These are phyloP conservation scores for Neonectria sp. DNA, from an alignment of 2,329 filamentous ascomycete species.

Conservation along the genomic window DNA sequence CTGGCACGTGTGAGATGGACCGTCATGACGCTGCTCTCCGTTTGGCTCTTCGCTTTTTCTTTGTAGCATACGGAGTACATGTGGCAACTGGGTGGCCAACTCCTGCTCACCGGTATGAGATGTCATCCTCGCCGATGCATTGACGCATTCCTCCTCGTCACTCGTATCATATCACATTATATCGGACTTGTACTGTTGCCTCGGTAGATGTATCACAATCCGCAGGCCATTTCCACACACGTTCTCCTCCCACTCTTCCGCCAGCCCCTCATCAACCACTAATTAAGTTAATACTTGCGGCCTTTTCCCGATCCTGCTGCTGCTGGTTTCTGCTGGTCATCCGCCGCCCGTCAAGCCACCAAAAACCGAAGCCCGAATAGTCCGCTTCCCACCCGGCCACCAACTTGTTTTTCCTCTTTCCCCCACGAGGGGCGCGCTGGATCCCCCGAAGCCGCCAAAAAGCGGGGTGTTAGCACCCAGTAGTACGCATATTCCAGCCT, in stretches of 20 bases:
- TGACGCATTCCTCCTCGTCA: background rate
- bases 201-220: conserved; percentile 23
- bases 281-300: background rate
- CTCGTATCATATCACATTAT: background rate
- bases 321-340: conserved; percentile 16
- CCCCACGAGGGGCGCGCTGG: conserved; percentile 19
- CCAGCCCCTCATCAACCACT: background rate
- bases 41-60: background rate
- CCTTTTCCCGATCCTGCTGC: background rate
- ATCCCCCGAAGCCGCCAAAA: conserved; percentile 23
- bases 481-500: conserved; percentile 8
- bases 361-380: conserved; percentile 13
- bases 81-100: background rate
- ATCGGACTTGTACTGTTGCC: background rate
- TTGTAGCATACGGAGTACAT: background rate
- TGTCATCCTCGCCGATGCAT: background rate
- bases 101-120: background rate
- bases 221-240: conserved; percentile 22
- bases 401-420: background rate
- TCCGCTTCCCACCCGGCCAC: conserved; percentile 4
- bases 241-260: background rate
- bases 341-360: conserved; percentile 23
- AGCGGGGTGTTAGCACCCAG: conserved; percentile 26
- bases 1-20: background rate
- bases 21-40: background rate